A percentile compares a stretch with the other conserved stretches of the same genome.
Evolutionary conservation across 768 basidiomycete species (phyloP).

Genomic region (Obba rivulosa): DNA sequence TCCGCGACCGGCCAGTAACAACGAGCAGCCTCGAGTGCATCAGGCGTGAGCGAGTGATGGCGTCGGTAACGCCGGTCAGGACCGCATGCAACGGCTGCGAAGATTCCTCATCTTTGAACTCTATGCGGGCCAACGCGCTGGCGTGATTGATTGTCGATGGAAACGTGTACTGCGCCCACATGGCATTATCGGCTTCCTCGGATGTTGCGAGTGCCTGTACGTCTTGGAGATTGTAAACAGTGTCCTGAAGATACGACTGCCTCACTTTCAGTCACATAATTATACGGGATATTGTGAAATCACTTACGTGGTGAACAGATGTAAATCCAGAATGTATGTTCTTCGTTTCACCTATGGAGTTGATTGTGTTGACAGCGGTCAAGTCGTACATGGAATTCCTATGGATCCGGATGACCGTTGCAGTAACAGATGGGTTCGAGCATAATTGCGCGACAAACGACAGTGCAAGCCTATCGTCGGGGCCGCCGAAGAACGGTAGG

Average conservation of each 20-base stretch:
- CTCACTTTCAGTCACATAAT: background rate
- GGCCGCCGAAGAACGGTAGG: conserved; percentile 90
- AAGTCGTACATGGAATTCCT: conserved; percentile 35
- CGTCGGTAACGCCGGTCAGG: conserved; percentile 34
- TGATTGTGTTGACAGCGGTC: conserved; percentile 15
- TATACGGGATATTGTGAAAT: background rate
- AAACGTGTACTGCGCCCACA: conserved; percentile 63
- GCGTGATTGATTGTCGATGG: conserved; percentile 23
- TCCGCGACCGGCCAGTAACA: conserved; percentile 67
- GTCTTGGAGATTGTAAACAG: conserved; percentile 60
- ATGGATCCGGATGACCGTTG: conserved; percentile 65
- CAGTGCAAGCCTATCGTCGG: conserved; percentile 87
- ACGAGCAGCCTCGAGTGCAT: conserved; percentile 50
- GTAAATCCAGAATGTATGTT: conserved; percentile 7
- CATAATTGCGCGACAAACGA: conserved; percentile 79
- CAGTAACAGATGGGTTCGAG: conserved; percentile 54
- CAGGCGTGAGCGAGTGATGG: conserved; percentile 17
- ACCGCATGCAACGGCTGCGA: conserved; percentile 53
- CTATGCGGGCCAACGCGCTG: conserved; percentile 55
- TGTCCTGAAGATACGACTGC: conserved; percentile 44
- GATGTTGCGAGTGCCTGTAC: conserved; percentile 69
- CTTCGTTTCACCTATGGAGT: conserved; percentile 26
- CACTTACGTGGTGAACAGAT: conserved; percentile 28
- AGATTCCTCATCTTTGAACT: conserved; percentile 49
- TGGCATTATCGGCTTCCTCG: conserved; percentile 74